Evolutionary conservation across 73 alveolate species (phyloP).

Genomic region (Tetrahymena borealis): DNA sequence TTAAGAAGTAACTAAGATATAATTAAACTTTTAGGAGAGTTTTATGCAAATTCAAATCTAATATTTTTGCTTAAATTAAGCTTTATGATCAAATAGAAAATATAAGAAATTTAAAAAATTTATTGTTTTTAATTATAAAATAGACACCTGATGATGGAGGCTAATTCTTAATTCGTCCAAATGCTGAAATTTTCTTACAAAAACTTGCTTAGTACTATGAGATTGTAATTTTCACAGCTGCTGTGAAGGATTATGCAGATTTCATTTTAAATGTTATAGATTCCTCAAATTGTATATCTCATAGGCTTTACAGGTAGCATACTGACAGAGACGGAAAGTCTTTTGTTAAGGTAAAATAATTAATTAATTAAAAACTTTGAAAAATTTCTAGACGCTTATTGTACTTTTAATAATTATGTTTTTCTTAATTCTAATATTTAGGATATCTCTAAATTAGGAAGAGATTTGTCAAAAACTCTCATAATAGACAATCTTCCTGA

Average conservation of each 20-base stretch:
- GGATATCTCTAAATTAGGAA: constrained; percentile 66
- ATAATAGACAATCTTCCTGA: constrained; percentile 73
- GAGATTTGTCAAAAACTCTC: constrained; percentile 51
- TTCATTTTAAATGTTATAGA: constrained; percentile 68
- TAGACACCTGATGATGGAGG: constrained; percentile 44
- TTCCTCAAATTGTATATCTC: constrained; percentile 55
- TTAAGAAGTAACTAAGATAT: constrained; percentile 30
- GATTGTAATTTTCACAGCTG: constrained; percentile 82
- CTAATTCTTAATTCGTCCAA: constrained; percentile 68
- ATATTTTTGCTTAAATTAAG: too few relatives aligned
- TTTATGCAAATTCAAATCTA: too few relatives aligned
- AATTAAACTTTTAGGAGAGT: background rate
- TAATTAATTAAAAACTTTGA: too few relatives aligned
- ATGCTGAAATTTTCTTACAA: constrained; percentile 66
- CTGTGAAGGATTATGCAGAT: constrained; percentile 86
- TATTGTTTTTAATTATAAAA: background rate
- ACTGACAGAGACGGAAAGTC: background rate
- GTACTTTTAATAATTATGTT: too few relatives aligned
- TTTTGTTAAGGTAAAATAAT: background rate
- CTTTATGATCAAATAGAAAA: too few relatives aligned
- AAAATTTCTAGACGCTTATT: too few relatives aligned
- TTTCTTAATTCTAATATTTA: constrained; percentile 23
- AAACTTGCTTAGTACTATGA: constrained; percentile 71
- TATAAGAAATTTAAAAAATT: too few relatives aligned
- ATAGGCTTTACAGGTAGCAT: constrained; percentile 79